phyloP scores from a whole-genome alignment of 768 basidiomycete genomes.

The Roridomyces roridus region DNA sequence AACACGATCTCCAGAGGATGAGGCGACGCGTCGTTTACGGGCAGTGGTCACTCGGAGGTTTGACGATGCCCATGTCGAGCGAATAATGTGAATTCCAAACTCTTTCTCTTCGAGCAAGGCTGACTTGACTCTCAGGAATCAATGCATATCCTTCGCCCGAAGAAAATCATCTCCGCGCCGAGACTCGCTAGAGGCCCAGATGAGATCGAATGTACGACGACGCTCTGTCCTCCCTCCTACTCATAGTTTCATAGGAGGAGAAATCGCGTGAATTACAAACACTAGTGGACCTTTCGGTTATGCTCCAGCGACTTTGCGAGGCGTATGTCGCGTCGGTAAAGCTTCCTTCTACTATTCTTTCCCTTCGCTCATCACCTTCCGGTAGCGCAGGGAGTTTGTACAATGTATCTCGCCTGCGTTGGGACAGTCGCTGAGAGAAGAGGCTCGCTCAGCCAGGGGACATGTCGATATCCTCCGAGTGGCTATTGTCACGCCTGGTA shows the following conservation, averaged over 20 bases:
- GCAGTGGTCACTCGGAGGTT: background rate
- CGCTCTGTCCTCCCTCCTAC: background rate
- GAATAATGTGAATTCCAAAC: too few relatives aligned
- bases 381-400: background rate
- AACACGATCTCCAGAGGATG: background rate
- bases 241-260: background rate
- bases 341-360: background rate
- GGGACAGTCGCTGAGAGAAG: background rate
- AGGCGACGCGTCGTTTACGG: background rate
- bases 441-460: background rate
- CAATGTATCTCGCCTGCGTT: background rate
- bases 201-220: background rate
- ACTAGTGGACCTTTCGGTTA: background rate
- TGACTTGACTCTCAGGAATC: background rate
- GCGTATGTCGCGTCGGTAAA: background rate
- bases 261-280: background rate
- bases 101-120: too few relatives aligned
- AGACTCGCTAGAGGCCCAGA: background rate
- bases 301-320: background rate
- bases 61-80: background rate
- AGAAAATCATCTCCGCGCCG: background rate
- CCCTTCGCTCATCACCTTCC: background rate
- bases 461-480: slow-evolving; percentile 3
- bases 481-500: background rate
- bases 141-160: background rate